These are phyloP conservation scores for Globisporangium yorkense DNA, from an alignment of 352 stramenopile genomes.

Conservation along the genomic window DNA sequence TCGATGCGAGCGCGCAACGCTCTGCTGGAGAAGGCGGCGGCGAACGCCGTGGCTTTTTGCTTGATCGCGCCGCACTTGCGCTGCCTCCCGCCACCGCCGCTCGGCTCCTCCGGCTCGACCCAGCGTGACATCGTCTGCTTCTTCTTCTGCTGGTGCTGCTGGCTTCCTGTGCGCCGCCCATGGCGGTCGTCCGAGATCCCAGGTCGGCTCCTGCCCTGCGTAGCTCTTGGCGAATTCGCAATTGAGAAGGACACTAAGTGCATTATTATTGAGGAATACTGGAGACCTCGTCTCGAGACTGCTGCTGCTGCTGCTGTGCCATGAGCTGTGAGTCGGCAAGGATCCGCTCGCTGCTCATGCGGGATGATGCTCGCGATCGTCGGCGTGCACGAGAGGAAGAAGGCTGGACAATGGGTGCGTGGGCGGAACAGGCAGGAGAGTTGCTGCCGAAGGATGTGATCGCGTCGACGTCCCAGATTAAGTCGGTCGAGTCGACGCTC, in stretches of 20 bases:
- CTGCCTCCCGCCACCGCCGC: slow-evolving; percentile 7
- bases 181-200: not conserved
- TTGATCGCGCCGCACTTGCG: too few species aligned
- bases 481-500: not conserved
- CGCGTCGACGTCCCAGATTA: not conserved
- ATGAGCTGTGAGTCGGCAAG: not conserved
- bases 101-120: slow-evolving; percentile 11
- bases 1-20: not conserved
- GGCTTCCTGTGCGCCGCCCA: slow-evolving; percentile 6
- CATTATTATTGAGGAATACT: too few species aligned
- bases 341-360: not conserved
- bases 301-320: not conserved
- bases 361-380: not conserved
- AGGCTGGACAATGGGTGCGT: not conserved
- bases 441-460: not conserved
- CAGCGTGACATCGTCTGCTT: slow-evolving; percentile 18
- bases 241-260: too few species aligned
- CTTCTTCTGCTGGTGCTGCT: slow-evolving; percentile 6
- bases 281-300: not conserved
- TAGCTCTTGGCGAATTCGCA: too few species aligned
- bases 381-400: not conserved
- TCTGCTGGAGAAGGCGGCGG: not conserved
- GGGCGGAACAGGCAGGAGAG: not conserved
- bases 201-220: too few species aligned
- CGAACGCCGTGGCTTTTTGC: too few species aligned